A percentile compares a stretch with the other conserved stretches of the same genome.
Evolutionary conservation across 192 early-diverging fungal species (phyloP).

Genomic region (Pilobolus umbonatus): DNA sequence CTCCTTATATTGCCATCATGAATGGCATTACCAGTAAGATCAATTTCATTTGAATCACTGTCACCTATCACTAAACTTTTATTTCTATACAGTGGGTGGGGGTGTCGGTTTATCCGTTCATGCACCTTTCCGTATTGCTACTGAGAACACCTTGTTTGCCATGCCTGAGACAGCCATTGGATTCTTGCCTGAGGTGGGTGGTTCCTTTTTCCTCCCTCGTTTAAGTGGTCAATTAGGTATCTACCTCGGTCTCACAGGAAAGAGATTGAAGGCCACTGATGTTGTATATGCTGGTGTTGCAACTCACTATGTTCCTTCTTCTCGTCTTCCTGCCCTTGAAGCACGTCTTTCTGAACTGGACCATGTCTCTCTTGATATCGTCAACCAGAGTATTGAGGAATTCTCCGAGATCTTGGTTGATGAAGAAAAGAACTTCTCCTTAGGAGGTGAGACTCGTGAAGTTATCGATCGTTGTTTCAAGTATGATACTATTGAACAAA

Average conservation of each 20-base stretch:
- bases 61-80: not conserved
- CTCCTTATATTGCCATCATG: slow-evolving; percentile 85
- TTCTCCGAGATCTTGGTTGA: slow-evolving; percentile 64
- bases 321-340: slow-evolving; percentile 74
- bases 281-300: slow-evolving; percentile 90
- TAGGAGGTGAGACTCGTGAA: slow-evolving; percentile 43
- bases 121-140: slow-evolving; percentile 93
- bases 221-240: slow-evolving; percentile 93
- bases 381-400: slow-evolving; percentile 88
- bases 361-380: slow-evolving; percentile 65
- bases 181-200: slow-evolving; percentile 95
- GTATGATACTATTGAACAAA: slow-evolving; percentile 75
- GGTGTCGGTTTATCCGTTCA: slow-evolving; percentile 95
- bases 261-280: slow-evolving; percentile 73
- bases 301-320: slow-evolving; percentile 92
- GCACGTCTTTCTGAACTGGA: slow-evolving; percentile 78
- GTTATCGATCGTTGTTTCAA: slow-evolving; percentile 85
- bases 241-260: slow-evolving; percentile 88
- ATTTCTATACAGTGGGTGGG: slow-evolving; percentile 76
- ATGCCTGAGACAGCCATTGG: slow-evolving; percentile 99
- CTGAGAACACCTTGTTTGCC: slow-evolving; percentile 91
- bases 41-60: not conserved
- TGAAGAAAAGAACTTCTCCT: slow-evolving; percentile 33
- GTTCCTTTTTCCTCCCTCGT: slow-evolving; percentile 89
- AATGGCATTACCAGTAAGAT: slow-evolving; percentile 76